A percentile compares a stretch with the other conserved stretches of the same genome.
phyloP scores from a whole-genome alignment of 257 asterid species.

The Coffea eugenioides region DNA sequence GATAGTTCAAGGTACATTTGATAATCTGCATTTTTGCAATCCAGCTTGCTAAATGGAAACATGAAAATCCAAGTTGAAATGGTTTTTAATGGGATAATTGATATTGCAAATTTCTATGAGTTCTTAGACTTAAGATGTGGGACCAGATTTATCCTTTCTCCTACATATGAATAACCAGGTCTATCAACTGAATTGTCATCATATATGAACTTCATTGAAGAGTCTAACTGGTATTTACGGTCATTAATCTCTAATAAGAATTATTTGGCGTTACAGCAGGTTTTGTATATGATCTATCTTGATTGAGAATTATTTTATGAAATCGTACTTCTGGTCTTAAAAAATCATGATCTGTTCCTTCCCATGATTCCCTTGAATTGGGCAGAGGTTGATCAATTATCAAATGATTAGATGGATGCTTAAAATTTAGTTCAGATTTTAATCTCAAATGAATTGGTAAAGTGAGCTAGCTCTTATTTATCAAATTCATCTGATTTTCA shows the following conservation, averaged over 20 bases:
- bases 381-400: not conserved
- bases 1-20: not conserved
- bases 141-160: not conserved
- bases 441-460: not conserved
- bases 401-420: not conserved
- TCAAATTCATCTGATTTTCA: slow-evolving; percentile 7
- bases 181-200: not conserved
- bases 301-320: not conserved
- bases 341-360: not conserved
- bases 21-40: not conserved
- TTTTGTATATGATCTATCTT: not conserved
- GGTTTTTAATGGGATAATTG: not conserved
- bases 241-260: not conserved
- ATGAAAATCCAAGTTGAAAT: not conserved
- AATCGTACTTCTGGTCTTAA: not conserved
- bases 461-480: not conserved
- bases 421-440: not conserved
- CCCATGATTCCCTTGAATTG: not conserved
- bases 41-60: not conserved
- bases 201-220: not conserved
- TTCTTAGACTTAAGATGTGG: not conserved
- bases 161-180: not conserved
- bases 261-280: not conserved
- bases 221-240: not conserved
- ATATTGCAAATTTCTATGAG: not conserved